These are phyloP conservation scores for Madurella fahalii DNA, from an alignment of 2,329 filamentous ascomycete genomes.

Conservation along the genomic window DNA sequence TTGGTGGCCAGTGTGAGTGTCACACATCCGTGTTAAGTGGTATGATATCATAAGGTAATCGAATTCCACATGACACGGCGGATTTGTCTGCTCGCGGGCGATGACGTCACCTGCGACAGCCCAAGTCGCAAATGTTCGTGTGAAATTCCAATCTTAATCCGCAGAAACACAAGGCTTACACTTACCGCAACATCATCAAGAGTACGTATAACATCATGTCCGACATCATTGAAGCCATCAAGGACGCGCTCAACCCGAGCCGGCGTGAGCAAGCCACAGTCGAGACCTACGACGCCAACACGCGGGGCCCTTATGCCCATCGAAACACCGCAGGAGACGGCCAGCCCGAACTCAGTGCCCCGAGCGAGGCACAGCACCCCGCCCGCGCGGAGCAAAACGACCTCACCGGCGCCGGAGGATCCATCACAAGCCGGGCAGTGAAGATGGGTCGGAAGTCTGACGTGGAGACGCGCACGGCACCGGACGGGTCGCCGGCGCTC, in stretches of 20 bases:
- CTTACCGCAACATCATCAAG: not conserved
- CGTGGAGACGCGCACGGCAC: not conserved
- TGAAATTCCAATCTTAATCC: too few relatives aligned
- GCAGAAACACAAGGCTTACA: too few relatives aligned
- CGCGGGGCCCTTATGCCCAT: constrained; percentile 21
- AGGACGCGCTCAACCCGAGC: constrained; percentile 23
- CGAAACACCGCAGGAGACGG: not conserved
- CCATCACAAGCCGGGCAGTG: not conserved
- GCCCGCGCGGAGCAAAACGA: constrained; percentile 6
- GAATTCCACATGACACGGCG: too few relatives aligned
- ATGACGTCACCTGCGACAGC: too few relatives aligned
- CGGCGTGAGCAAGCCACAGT: constrained; percentile 22
- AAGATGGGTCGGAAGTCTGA: not conserved
- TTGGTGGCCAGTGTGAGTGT: too few relatives aligned
- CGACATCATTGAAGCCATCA: constrained; percentile 22
- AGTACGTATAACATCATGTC: constrained; percentile 23
- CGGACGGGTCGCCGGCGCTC: not conserved
- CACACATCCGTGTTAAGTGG: too few relatives aligned
- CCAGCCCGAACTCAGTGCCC: constrained; percentile 3
- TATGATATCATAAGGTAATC: too few relatives aligned
- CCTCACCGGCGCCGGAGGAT: constrained; percentile 1
- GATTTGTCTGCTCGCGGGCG: too few relatives aligned
- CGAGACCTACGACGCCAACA: constrained; percentile 21
- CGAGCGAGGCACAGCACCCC: constrained; percentile 5
- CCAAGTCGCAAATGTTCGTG: too few relatives aligned